Evolutionary conservation across 306 rosid species (phyloP), one percentile per base, ranked within the genome.

Genomic region (Ammopiptanthus mongolicus): DNA sequence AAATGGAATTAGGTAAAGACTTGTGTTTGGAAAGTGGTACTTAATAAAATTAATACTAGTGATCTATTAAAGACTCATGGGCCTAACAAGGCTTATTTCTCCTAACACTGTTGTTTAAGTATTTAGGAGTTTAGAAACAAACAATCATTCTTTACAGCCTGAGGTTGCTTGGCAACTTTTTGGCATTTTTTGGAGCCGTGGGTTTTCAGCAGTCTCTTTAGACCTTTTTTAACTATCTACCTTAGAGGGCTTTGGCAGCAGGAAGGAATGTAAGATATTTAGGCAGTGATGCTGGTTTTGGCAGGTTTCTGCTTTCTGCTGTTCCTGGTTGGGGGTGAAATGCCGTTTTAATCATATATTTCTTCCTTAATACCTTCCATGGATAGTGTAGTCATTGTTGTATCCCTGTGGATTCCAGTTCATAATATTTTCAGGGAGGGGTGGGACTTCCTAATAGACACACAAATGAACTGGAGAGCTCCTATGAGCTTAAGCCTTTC

Each of bases 201-300:
- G 59, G 25, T 41, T 53, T 66, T 28, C 42, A n/a, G n/a, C 68
- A 68, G 31, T 19, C 15, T 48, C 51, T 62, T 50, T 61, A 33
- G 41, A 74, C 22, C 4, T 39, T 12, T 64, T 58, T 64, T 19
- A 48, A 50, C n/a, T 61, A 66, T 74, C 50, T 37, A 74, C 29
- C 61, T 19, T 48, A 62, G 11, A 29, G 44, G 68, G 65, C 53
- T 52, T 76, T 65, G 44, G 74, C 5, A 6, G 73, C 50, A 76
- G 22, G 34, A 65, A 65, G 48, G 48, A 55, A n/a, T 37, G 67
- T 31, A 76, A 65, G 58, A 61, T 31, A 37, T 33, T 33, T 47
- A 3, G 42, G 37, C 37, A 74, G 39, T 3, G 46, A 50, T 23
- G 39, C 13, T 61, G 47, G n/a, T 29, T 56, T 23, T 8, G 33